Evolutionary conservation across 805 yeast species (phyloP), one percentile per base, ranked within the genome.

Genomic region (Spathaspora gorwiae): DNA sequence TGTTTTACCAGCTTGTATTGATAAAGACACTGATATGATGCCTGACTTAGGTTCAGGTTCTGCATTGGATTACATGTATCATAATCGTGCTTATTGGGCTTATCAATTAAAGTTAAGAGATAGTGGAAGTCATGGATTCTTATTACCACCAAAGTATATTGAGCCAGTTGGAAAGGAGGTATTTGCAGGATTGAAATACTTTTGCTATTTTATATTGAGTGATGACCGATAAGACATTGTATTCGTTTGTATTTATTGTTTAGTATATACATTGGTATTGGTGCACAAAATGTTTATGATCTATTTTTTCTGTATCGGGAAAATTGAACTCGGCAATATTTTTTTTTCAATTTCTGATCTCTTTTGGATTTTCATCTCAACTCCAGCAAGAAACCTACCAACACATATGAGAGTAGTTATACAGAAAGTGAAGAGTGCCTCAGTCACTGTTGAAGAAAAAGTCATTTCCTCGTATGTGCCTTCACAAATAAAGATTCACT

Each of bases 361-460:
- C 24, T 19, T 19, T 19, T 19, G 24, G 24, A 19, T 19, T 19
- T 19, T 19, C n/a, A 10, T 30, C n/a, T 30, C 33, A 7, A n/a
- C 14, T 19, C 24, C 24, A 19, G 35, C n/a, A 32, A 13, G 35
- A 32, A 12, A 12, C 35, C 35, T 32, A n/a, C 13, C n/a, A 32
- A 32, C 35, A 26, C 8, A 8, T 19, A 92, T 92, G 99, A 84
- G 82, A 61, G 88, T 90, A 3, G 96, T 94, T 1, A 79, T 94
- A 31, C 99, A 94, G 60, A 81, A 87, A 57, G 98, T 92, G 6
- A 87, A 85, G 49, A 75, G 78, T 39, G 98, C 97, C 0, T 84
- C 96, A 0, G 99, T 94, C 0, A 79, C 88, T 0, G 99, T 94
- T 0, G 88, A 90, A 42, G 69, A 73, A 7, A 59, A 74, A 42